Conservation (phyloP, 352 stramenopile species). For the Pythium volutum region DNA sequence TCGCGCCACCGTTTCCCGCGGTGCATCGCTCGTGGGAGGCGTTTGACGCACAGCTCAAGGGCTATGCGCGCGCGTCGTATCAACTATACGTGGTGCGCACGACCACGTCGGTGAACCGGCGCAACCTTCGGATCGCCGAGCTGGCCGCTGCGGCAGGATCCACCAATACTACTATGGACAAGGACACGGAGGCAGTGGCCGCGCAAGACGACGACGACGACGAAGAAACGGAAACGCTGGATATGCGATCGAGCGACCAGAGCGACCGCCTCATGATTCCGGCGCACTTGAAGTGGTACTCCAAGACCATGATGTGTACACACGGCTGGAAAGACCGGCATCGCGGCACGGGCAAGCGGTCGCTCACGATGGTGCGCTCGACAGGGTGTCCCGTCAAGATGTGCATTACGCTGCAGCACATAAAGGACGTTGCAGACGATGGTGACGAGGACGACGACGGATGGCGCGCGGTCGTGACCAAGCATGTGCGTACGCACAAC, state of each 20-base stretch:
- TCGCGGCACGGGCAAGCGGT: constrained; percentile 63
- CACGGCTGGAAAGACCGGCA: constrained; percentile 76
- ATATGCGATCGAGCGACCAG: not conserved
- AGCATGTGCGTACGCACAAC: constrained; percentile 69
- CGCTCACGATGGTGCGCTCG: constrained; percentile 52
- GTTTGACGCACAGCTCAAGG: constrained; percentile 62
- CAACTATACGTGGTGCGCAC: constrained; percentile 78
- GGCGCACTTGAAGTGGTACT: constrained; percentile 68
- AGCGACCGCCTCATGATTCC: constrained; percentile 39
- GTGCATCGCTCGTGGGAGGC: constrained; percentile 61
- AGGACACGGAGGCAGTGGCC: not conserved
- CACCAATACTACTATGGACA: constrained; percentile 10
- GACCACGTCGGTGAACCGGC: constrained; percentile 68
- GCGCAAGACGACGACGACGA: constrained; percentile 3
- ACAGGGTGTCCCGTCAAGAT: constrained; percentile 76
- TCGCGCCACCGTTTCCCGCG: constrained; percentile 41
- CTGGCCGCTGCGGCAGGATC: constrained; percentile 15
- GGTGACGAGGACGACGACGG: constrained; percentile 31
- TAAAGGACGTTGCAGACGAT: constrained; percentile 13
- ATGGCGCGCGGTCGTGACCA: constrained; percentile 76
- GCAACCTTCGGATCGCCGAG: constrained; percentile 67
- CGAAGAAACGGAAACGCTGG: not conserved
- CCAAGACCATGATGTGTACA: constrained; percentile 80
- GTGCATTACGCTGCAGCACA: constrained; percentile 70
- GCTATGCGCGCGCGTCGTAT: constrained; percentile 56